Base-by-base conservation (phyloP, 768 basidiomycete genomes). In the Bullera alba region DNA sequence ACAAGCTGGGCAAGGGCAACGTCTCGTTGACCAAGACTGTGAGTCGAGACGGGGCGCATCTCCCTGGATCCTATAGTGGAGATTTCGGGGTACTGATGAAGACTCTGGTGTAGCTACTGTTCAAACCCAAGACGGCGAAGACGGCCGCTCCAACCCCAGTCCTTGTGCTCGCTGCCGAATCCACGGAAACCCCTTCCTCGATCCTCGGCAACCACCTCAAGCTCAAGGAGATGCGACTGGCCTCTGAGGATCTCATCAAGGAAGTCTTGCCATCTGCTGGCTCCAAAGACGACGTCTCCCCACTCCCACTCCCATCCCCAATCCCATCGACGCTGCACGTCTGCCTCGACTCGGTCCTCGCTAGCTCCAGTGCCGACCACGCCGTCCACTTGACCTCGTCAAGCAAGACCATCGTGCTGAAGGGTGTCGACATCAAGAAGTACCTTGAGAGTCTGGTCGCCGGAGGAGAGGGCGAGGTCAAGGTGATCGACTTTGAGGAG, bases 91-190 rank as follows among this genome's bases (percentile, higher is more conserved):
- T 14, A 5, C 17, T 1, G 29, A 23, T n/a, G 30, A 12, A 22
- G 42, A 17, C 38, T 6, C 17, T 30, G 12, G 16, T 42, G 17
- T 39, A 85, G 42, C 83, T 92, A 60, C 84, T 93, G 49, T 93
- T 88, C 83, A 96, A 96, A 70, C 91, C 91, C 27, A 92, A 92
- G 74, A 89, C 90, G 2, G 85, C 90, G n/a, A 95, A 95, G 72
- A 79, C 81, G 0, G 87, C 86, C 5, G 81, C 79, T 26, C 82
- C 88, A 1, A 79, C 88, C 46, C 91, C 90, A 6, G 82, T 96
- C 51, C 79, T 96, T 57, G 83, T 92, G 52, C 79, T 96, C 70
- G 87, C 87, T 8, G 78, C 81, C 63, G 89, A 93, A 65, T 77
- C 79, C 23, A 87, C 87, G n/a, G 86, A 91, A 64, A 86, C 85